Evolutionary conservation across 106 monocot species (phyloP), one percentile per base, ranked within the genome.

Genomic region (Dactylorhiza incarnata): DNA sequence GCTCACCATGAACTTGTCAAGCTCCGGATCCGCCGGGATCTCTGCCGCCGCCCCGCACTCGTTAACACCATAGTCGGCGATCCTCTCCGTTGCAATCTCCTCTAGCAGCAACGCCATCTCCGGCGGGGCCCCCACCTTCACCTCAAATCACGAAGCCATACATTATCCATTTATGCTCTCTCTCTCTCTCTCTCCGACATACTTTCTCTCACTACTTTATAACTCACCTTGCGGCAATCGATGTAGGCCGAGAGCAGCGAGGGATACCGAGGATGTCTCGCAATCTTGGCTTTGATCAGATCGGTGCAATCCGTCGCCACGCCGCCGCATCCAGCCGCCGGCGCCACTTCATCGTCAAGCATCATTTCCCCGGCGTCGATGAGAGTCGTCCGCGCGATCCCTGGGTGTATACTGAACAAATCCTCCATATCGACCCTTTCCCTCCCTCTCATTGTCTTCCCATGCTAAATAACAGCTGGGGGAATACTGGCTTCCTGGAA

Each of bases 81-180:
- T 67, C 44, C 75, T 78, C 51, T 77, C 86, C 75, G 73, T 72
- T 37, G 70, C 79, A 52, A 94, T 85, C 82, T 91, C 97, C 52
- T 99, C 91, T 16, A 99, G 81, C 25, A 91, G 78, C 19, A 83
- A 75, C 17, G 89, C 86, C 73, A 86, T 75, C 76, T 91, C 91
- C 71, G 89, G 88, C 47, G 97, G 91, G n/a, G 97, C 97, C n/a
- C 97, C 97, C 3, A 99, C 92, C 95, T 95, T 73, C 17, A 46
- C 49, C 49, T 49, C 73, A 22, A 49, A 48, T 22, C 25, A 48
- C 73, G 25, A 50, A 50, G 22, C 46, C 45, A 49, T 46, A 10
- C 49, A 22, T 51, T 20, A 73, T 48, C 6, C 8, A 8, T 25
- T 51, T 73, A 4, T 4, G 4, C 61, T 61, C 61, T 61, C 61